phyloP scores from a whole-genome alignment of 2,329 filamentous ascomycete genomes.

The Colletotrichum magnum region DNA sequence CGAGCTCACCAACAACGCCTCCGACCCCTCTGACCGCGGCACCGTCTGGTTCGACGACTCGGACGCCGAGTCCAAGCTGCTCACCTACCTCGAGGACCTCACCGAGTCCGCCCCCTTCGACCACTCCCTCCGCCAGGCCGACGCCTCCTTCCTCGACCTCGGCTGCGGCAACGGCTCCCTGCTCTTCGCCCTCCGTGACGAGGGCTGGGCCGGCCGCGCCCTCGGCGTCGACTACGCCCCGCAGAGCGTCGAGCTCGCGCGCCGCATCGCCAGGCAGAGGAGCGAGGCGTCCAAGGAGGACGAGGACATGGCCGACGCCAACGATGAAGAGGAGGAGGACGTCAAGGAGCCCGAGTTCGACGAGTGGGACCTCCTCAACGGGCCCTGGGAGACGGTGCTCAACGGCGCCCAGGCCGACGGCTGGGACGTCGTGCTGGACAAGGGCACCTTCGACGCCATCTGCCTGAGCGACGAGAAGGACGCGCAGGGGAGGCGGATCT shows the following conservation, averaged over 20 bases:
- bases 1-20: slow-evolving; percentile 79
- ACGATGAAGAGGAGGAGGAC: slow-evolving; percentile 42
- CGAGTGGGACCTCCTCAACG: slow-evolving; percentile 75
- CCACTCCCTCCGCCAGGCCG: slow-evolving; percentile 39
- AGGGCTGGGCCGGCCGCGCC: slow-evolving; percentile 76
- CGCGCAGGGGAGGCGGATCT: slow-evolving; percentile 71
- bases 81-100: slow-evolving; percentile 71
- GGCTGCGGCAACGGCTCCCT: slow-evolving; percentile 96
- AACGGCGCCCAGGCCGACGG: slow-evolving; percentile 58
- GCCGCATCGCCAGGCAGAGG: slow-evolving; percentile 65
- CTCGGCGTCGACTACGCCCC: slow-evolving; percentile 91
- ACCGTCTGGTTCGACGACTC: slow-evolving; percentile 98
- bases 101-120: slow-evolving; percentile 42
- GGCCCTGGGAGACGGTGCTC: slow-evolving; percentile 53
- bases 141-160: slow-evolving; percentile 81
- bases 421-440: slow-evolving; percentile 96
- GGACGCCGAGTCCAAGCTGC: slow-evolving; percentile 85
- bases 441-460: slow-evolving; percentile 97
- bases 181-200: slow-evolving; percentile 82
- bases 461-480: slow-evolving; percentile 75
- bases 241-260: slow-evolving; percentile 81
- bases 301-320: slow-evolving; percentile 44
- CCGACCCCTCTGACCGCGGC: slow-evolving; percentile 83
- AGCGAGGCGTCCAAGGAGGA: slow-evolving; percentile 33
- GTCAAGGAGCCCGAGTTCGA: slow-evolving; percentile 56